Base-by-base conservation (phyloP, 2,329 filamentous ascomycete species). In the Paraconiothyrium sp. region DNA sequence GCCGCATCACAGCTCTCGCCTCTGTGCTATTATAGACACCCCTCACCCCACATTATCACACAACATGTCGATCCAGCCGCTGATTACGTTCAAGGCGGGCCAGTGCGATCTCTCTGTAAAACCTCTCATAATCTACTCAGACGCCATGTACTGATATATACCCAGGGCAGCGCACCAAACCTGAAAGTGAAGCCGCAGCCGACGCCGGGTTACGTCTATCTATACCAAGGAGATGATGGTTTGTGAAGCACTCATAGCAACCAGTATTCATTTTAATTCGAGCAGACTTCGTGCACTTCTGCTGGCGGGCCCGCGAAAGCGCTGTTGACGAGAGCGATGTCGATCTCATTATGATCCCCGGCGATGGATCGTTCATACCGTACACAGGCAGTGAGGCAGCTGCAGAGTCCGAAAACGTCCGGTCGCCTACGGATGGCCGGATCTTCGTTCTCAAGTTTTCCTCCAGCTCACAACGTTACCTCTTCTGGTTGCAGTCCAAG, bases 401-500 rank as follows among this genome's bases (percentile, higher is more conserved):
- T 39, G 69, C 83, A 58, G 81, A 84, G 62, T 83, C 84, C 16
- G 84, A 85, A 56, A 84, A 88, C 67, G 82, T 92, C 74, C 90
- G 90, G 49, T 84, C 82, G 6, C 85, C 86, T 20, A 89, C 86
- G 16, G 93, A 96, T 76, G 96, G 94, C 68, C 92, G 95, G 72
- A 90, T 99, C 78, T 97, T 94, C 78, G 90, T 92, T 60, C 89
- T 99, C 74, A 97, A 97, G 80, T 99, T 99, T 83, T 88, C 87
- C 34, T 97, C 94, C 13, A 97, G 93, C 65, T 95, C 93, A 61
- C 90, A 96, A 80, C 89, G 94, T 73, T 86, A 98, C 80, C 85
- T 97, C 62, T 99, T 98, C 84, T 99, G 94, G 94, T 84, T 99
- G 75, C 95, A 99, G 81, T 95, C 93, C 34, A 94, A 94, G 80